phyloP scores from a whole-genome alignment of 306 rosid genomes.

The Ceratonia siliqua region DNA sequence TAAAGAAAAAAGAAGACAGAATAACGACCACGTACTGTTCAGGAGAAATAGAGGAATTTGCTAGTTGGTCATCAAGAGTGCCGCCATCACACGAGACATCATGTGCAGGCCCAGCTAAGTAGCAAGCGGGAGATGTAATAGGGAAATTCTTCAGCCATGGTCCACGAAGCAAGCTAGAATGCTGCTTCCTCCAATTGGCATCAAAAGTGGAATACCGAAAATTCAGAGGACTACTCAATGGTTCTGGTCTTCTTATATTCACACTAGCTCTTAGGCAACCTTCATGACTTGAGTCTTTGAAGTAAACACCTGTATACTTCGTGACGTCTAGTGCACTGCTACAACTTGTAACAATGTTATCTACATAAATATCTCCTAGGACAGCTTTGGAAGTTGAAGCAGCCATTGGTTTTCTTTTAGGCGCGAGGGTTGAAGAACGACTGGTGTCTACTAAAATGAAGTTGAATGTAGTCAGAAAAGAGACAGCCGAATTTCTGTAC shows the following conservation, averaged over 20 bases:
- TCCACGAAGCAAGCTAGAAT: slow-evolving; percentile 39
- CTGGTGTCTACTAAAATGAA: slow-evolving; percentile 27
- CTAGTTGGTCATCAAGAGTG: slow-evolving; percentile 51
- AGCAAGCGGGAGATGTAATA: slow-evolving; percentile 41
- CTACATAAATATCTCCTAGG: slow-evolving; percentile 62
- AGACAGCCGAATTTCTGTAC: slow-evolving; percentile 36
- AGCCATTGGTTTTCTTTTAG: slow-evolving; percentile 56
- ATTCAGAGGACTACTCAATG: slow-evolving; percentile 38
- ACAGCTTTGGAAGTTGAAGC: slow-evolving; percentile 68
- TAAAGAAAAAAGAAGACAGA: background rate
- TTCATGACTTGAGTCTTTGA: slow-evolving; percentile 43
- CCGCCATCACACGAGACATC: slow-evolving; percentile 59
- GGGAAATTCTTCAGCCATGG: slow-evolving; percentile 45
- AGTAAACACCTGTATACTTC: slow-evolving; percentile 56
- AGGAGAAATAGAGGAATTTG: slow-evolving; percentile 45
- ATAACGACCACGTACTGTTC: slow-evolving; percentile 52
- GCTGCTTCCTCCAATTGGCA: slow-evolving; percentile 39
- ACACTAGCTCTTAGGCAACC: slow-evolving; percentile 47
- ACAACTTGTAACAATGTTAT: slow-evolving; percentile 51
- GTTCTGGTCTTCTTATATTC: slow-evolving; percentile 56
- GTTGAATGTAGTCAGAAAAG: slow-evolving; percentile 44
- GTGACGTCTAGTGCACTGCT: slow-evolving; percentile 46
- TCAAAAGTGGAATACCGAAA: slow-evolving; percentile 33
- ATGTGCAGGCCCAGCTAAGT: slow-evolving; percentile 59
- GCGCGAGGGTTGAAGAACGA: slow-evolving; percentile 21